Base-by-base conservation (phyloP, 306 rosid genomes). In the Vicia villosa region DNA sequence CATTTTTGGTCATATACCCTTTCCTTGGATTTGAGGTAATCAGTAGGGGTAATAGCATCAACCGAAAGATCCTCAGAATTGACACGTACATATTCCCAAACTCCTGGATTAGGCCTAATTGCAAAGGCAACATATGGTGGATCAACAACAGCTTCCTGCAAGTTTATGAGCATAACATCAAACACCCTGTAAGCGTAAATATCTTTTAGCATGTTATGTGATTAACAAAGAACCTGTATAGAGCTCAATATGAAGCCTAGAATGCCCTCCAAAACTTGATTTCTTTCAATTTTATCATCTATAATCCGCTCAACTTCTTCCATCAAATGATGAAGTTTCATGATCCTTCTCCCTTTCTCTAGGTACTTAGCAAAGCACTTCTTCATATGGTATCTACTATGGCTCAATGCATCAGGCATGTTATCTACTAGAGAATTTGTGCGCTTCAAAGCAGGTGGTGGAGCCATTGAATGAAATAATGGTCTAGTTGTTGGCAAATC, bases 41-140 rank as follows among this genome's bases (percentile, higher is more conserved):
- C 87, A 5, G 87, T 67, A 74, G 84, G 21, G 22, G 93, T 77
- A 69, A 89, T 83, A 57, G 65, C 38, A 75, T 80, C 85, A 69
- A 86, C 91, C 37, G 91, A 78, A 38, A 92, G 91, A 72, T 92
- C 91, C 19, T 86, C 83, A 57, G 88, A 70, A 51, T 59, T 80
- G 15, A 92, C 96, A 75, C 83, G 76, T 15, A 76, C 91, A 74
- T 56, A 86, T 77, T 92, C 98, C 96, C 96, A 92, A 46, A 80
- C 77, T 30, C 97, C 97, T 26, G 98, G 98, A 74, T 74, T 77
- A 62, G 87, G 91, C 84, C 98, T 85, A 57, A 92, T 45, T 38
- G 88, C 84, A 80, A 92, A 92, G 15, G 90, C 89, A 68, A 92
- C 85, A 85, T 82, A 57, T 40, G 98, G 98, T 69, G 98, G 96